Percentiles rank a stretch among this genome's conserved stretches.
Evolutionary conservation across 148 eudicot species (phyloP).

Genomic region (Nepenthes gracilis): DNA sequence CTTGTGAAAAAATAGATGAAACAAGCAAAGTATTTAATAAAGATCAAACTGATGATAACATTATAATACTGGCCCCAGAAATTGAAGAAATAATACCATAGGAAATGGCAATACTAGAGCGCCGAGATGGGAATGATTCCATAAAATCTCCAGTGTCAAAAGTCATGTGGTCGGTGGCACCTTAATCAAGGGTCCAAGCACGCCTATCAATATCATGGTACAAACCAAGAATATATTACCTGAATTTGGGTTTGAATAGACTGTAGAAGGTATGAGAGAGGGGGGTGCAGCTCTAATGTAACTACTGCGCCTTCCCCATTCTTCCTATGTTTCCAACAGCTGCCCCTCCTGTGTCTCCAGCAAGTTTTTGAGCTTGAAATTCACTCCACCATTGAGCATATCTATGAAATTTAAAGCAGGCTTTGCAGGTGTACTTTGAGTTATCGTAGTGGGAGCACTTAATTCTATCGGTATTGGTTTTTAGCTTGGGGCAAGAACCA

Average conservation of each 20-base stretch:
- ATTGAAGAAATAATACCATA: background rate
- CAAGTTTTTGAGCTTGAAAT: background rate
- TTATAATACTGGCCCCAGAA: background rate
- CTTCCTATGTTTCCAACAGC: too few species aligned
- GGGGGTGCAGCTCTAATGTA: too few species aligned
- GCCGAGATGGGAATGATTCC: background rate
- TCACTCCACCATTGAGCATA: background rate
- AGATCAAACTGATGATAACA: background rate
- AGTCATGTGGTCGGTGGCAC: conserved; percentile 2
- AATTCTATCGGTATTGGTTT: background rate
- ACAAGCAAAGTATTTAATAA: background rate
- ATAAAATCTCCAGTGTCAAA: background rate
- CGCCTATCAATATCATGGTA: background rate
- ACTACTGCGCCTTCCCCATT: too few species aligned
- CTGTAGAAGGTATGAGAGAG: background rate
- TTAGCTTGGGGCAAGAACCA: background rate
- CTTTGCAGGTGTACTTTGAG: background rate
- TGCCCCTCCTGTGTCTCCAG: too few species aligned
- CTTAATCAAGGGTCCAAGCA: background rate
- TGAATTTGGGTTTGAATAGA: background rate
- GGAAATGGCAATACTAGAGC: background rate
- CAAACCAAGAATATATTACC: background rate
- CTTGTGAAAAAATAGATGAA: background rate
- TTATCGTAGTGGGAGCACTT: too few species aligned
- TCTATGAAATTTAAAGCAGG: background rate